Evolutionary conservation across 2,329 filamentous ascomycete species (phyloP).

Genomic region (Clarireedia sp.): DNA sequence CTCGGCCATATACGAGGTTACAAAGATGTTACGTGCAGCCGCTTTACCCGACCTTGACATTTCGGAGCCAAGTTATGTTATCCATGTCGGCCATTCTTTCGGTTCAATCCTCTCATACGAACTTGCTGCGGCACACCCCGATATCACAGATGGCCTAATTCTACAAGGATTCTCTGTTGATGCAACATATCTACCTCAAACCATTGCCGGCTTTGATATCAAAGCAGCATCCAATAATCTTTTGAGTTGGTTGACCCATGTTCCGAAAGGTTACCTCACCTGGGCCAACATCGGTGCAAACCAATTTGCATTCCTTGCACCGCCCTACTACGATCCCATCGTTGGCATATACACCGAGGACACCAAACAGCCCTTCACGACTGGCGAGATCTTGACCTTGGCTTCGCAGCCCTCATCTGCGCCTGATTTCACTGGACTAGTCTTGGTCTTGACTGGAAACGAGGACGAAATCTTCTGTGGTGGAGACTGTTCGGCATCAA

Average conservation of each 20-base stretch:
- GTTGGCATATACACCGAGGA: background rate
- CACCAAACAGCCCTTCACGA: background rate
- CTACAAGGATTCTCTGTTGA: conserved; percentile 6
- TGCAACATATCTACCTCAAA: background rate
- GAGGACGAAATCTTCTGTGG: conserved; percentile 4
- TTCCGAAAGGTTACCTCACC: conserved; percentile 1
- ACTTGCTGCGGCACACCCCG: background rate
- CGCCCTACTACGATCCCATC: background rate
- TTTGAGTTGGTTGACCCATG: background rate
- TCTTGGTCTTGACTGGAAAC: background rate
- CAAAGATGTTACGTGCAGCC: background rate
- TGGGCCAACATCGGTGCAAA: conserved; percentile 3
- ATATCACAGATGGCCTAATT: conserved; percentile 3
- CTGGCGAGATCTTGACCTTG: background rate
- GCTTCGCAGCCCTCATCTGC: background rate
- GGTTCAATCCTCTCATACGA: conserved; percentile 1
- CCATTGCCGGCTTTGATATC: background rate
- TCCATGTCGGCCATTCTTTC: conserved; percentile 7
- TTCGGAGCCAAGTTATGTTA: background rate
- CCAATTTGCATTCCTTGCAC: conserved; percentile 1
- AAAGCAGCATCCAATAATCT: background rate
- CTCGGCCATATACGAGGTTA: conserved; percentile 3
- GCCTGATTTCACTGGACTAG: background rate
- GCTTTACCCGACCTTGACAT: background rate
- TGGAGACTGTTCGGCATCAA: background rate